Evolutionary conservation across 352 stramenopile genomes (phyloP).

Genomic region (Phytophthora brassicae): DNA sequence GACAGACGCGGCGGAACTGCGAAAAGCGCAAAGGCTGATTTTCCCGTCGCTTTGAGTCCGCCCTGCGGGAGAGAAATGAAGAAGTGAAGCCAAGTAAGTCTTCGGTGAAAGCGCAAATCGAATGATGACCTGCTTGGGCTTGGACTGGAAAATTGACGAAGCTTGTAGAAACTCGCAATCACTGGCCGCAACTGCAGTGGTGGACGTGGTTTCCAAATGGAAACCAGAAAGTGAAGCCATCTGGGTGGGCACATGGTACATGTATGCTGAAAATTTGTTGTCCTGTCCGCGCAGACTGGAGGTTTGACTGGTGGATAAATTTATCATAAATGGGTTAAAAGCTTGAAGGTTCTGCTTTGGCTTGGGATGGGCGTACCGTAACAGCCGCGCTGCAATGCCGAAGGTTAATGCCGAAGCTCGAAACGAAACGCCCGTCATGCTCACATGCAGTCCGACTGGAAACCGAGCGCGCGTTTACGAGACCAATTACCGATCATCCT

Average conservation of each 20-base stretch:
- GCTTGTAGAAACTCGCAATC: no score
- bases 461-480: no score
- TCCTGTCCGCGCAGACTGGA: background rate
- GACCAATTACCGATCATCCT: no score
- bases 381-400: no score
- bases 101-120: background rate
- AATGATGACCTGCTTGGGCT: background rate
- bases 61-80: background rate
- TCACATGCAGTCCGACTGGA: no score
- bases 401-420: no score
- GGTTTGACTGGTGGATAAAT: background rate
- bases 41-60: background rate
- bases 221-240: constrained; percentile 12
- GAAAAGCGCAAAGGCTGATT: constrained; percentile 12
- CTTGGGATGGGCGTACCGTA: no score
- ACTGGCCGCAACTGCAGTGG: background rate
- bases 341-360: background rate
- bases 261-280: background rate
- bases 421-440: no score
- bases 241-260: constrained; percentile 18
- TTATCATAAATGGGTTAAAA: background rate
- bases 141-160: no score
- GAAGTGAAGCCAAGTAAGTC: background rate
- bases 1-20: constrained; percentile 1
- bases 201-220: background rate